A percentile compares a stretch with the other conserved stretches of the same genome.
Evolutionary conservation across 1,284 basidiomycete species (phyloP).

Genomic region (Heterobasidion parviporum): DNA sequence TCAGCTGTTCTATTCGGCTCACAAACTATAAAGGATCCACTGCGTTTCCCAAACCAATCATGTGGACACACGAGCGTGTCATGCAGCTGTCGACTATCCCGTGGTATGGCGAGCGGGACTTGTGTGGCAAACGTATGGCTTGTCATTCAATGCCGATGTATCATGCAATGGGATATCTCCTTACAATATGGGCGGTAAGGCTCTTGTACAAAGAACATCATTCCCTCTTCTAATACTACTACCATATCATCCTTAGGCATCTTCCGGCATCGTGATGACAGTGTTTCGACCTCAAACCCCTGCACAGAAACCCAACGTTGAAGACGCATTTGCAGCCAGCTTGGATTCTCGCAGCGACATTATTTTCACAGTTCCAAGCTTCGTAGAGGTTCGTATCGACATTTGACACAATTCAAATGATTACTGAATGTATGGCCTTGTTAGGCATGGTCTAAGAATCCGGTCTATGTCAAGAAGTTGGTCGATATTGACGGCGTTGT

Average conservation of each 20-base stretch:
- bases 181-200: conserved; percentile 2
- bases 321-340: conserved; percentile 11
- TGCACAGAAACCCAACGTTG: background rate
- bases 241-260: background rate
- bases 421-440: background rate
- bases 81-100: conserved; percentile 2
- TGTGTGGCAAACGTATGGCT: conserved; percentile 13
- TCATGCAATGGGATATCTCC: conserved; percentile 14
- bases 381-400: background rate
- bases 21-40: conserved; percentile 13
- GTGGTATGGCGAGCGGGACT: conserved; percentile 14
- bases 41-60: conserved; percentile 18
- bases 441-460: conserved; percentile 1
- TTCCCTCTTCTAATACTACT: background rate
- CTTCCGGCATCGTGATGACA: background rate
- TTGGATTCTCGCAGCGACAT: background rate
- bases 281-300: background rate
- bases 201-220: background rate
- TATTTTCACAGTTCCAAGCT: background rate
- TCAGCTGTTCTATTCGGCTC: background rate
- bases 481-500: conserved; percentile 10
- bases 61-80: conserved; percentile 8
- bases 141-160: conserved; percentile 17
- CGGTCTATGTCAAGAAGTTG: background rate
- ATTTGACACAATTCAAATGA: background rate